These are phyloP conservation scores for Solanum clarkiae DNA, from an alignment of 257 asterid genomes.

Conservation along the genomic window DNA sequence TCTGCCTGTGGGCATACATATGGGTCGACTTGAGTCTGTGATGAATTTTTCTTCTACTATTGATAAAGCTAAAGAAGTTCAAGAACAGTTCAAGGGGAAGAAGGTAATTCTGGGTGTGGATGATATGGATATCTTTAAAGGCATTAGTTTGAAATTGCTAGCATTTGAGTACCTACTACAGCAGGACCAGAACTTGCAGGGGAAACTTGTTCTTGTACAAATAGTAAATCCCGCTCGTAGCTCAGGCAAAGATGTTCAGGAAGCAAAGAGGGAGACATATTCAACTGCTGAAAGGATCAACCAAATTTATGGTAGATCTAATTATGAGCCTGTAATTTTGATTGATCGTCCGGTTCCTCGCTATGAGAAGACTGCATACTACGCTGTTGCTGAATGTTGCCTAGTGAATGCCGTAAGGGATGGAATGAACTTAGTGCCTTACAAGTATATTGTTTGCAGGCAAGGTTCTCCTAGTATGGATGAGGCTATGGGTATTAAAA, in stretches of 20 bases:
- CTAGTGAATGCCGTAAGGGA: constrained; percentile 93
- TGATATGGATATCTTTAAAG: constrained; percentile 93
- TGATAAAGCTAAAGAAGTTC: constrained; percentile 56
- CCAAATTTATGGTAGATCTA: constrained; percentile 34
- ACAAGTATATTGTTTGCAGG: constrained; percentile 76
- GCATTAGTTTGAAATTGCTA: constrained; percentile 70
- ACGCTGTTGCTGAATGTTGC: constrained; percentile 86
- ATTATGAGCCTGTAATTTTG: constrained; percentile 57
- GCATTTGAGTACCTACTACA: constrained; percentile 70
- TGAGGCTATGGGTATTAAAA: constrained; percentile 26
- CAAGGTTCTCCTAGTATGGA: constrained; percentile 57
- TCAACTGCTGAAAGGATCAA: constrained; percentile 52
- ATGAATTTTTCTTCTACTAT: constrained; percentile 49
- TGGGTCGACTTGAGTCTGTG: constrained; percentile 78
- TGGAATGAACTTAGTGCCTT: constrained; percentile 93
- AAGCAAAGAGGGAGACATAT: constrained; percentile 70
- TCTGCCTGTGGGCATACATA: constrained; percentile 83
- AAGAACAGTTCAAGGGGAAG: constrained; percentile 51
- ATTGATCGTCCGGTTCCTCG: constrained; percentile 75
- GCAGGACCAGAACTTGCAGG: constrained; percentile 33
- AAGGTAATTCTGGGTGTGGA: constrained; percentile 79
- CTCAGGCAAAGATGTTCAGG: constrained; percentile 84
- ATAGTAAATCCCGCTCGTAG: constrained; percentile 90
- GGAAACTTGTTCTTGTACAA: constrained; percentile 65
- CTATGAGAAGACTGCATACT: constrained; percentile 75